phyloP scores from a whole-genome alignment of 2,329 filamentous ascomycete genomes.

The Aspergillus vadensis region DNA sequence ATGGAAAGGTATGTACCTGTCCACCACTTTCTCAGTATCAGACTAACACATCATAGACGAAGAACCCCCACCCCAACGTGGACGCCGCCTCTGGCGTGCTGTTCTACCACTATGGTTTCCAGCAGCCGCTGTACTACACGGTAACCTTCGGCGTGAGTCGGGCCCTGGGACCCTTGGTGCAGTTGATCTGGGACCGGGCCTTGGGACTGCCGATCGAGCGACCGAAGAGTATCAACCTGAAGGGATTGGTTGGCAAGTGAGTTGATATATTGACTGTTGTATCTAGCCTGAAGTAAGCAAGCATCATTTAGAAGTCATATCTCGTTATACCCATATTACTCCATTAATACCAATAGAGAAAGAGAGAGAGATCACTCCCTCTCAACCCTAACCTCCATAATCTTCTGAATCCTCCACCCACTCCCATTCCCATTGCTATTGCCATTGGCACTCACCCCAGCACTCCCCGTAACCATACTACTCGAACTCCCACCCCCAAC shows the following conservation, averaged over 20 bases:
- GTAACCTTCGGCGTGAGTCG: slow-evolving; percentile 68
- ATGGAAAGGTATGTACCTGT: slow-evolving; percentile 69
- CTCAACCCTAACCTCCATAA: slow-evolving; percentile 12
- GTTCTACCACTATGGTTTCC: slow-evolving; percentile 98
- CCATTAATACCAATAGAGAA: neutral
- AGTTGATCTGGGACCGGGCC: slow-evolving; percentile 94
- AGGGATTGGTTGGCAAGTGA: slow-evolving; percentile 60
- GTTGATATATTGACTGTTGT: neutral
- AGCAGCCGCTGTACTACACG: slow-evolving; percentile 93
- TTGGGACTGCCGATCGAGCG: slow-evolving; percentile 94
- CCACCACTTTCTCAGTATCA: neutral
- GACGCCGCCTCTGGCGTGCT: slow-evolving; percentile 90
- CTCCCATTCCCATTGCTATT: neutral
- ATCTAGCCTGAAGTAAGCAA: neutral
- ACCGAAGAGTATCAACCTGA: slow-evolving; percentile 94
- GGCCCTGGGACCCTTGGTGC: slow-evolving; percentile 82
- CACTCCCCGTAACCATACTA: neutral
- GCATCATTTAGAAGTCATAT: neutral
- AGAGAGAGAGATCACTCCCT: neutral
- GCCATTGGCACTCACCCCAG: neutral
- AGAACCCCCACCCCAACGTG: slow-evolving; percentile 97
- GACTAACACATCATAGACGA: slow-evolving; percentile 59
- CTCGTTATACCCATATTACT: neutral
- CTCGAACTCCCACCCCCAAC: neutral
- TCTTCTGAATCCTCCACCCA: slow-evolving; percentile 4